A percentile compares a stretch with the other conserved stretches of the same genome.
Evolutionary conservation across 148 eudicot species (phyloP).

Genomic region (Cornus florida): DNA sequence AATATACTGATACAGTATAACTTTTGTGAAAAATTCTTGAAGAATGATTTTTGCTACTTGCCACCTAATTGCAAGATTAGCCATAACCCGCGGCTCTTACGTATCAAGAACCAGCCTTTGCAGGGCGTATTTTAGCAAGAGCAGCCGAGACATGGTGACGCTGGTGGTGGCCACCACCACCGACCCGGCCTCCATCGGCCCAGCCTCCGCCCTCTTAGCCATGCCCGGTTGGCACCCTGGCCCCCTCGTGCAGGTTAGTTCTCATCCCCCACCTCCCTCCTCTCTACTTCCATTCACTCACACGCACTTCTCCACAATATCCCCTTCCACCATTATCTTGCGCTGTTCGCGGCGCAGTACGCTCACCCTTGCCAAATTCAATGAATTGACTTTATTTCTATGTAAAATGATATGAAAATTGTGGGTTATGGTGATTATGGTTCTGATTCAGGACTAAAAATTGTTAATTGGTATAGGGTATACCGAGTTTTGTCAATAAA

Average conservation of each 20-base stretch:
- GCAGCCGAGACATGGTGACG: constrained; percentile 41
- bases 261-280: not conserved
- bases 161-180: constrained; percentile 62
- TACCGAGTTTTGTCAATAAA: constrained; percentile 37
- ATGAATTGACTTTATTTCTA: not conserved
- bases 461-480: constrained; percentile 27
- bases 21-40: no score
- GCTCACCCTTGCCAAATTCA: not conserved
- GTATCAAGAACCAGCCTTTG: not conserved
- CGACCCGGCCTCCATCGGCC: constrained; percentile 64
- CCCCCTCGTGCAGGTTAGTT: constrained; percentile 46
- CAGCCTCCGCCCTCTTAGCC: constrained; percentile 55
- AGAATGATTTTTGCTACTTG: not conserved
- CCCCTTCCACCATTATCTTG: not conserved
- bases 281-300: no score
- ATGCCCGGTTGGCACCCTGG: constrained; percentile 62
- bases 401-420: not conserved
- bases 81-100: not conserved
- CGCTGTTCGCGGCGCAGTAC: not conserved
- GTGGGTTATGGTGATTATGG: not conserved
- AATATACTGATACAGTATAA: no score
- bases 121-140: not conserved
- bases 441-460: not conserved
- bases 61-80: not conserved
- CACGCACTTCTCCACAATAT: no score